Base-by-base conservation (phyloP, 1,284 basidiomycete genomes). In the Pascua sp. region DNA sequence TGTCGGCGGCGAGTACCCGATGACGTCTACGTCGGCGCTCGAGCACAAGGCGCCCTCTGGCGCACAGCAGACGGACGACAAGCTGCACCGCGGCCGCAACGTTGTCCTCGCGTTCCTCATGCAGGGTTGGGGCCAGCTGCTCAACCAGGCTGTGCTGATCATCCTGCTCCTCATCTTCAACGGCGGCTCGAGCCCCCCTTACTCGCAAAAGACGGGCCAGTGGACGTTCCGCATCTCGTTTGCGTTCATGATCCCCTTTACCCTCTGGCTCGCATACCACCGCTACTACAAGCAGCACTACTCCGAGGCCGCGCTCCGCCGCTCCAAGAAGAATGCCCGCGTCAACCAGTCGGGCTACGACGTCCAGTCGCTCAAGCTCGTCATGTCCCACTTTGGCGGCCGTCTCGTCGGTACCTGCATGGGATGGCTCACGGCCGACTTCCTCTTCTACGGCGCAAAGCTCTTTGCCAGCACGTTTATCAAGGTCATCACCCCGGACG, bases 221-320 rank as follows among this genome's bases (percentile, higher is more conserved):
- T 81, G 78, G 77, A 80, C 79, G 11, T 83, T 80, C 78, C 76
- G 82, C 54, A 73, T 82, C 17, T 80, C 79, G 53, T 83, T 83
- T 62, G 82, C 71, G 37, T 70, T 83, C 67, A 80, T 82, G 69
- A 76, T 77, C 43, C 65, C 75, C 18, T 74, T 80, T 62, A 82
- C 81, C 38, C 72, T 81, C 38, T 83, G 80, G 79, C 78, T 83
- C 45, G 73, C 75, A 49, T 83, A 82, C 78, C 78, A 77, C 72
- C 80, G 81, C 68, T 80, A 77, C 73, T 82, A 80, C 76, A 74
- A 79, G 70, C 75, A 75, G 64, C 61, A 60, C 46, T 77, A 77
- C 65, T 70, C 71, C 5, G 73, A 75, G 53, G 55, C 67, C 9
- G 78, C 76, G 2, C 69, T 82, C 39, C 56, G 63, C 24, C 66